Evolutionary conservation across 495 filamentous ascomycete genomes (phyloP), one percentile per base, ranked within the genome.

Genomic region (Penicillium macrosclerotiorum): DNA sequence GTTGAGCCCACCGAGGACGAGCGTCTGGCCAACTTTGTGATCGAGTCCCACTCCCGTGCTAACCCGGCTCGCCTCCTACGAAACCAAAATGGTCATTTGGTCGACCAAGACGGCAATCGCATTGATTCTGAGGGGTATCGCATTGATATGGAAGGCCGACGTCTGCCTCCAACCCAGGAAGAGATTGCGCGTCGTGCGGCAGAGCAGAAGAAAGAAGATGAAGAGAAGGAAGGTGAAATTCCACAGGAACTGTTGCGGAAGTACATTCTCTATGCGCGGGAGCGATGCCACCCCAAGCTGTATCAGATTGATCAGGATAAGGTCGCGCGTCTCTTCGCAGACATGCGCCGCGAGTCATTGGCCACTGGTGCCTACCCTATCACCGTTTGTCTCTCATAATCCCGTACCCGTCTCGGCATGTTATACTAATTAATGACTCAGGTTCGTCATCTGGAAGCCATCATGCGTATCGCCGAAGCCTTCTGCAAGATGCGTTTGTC

Each of bases 291-390:
- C 47, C 94, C 94, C 24, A 96, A 97, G 65, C 75, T 99, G 26
- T 92, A 96, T 59, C 90, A 97, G 63, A 96, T 99, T 69, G 94
- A 99, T 59, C 88, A 95, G 62, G 94, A 97, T 63, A 99, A 99
- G 71, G 80, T 99, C 24, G 88, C 94, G 11, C 77, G 90, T 31
- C 75, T 99, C 2, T 99, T 96, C 62, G 89, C 90, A 5, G 94
- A 99, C 71, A 96, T 99, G 90, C 76, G 93, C 44, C 76, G 90
- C 36, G 93, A 99, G 68, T 87, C 81, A 24, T 68, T 96, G 37
- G 91, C 91, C 0, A 97, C 93, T 12, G 93, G 93, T 3, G 90
- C 90, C 4, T 99, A 96, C 70, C 94, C 94, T 9, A 99, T 99
- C 49, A 99, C 94, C 17, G 93, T 96, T 75, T 66, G 88, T 74